Conservation (phyloP, 371 early-diverging fungal species). For the Mucor plumbeus region DNA sequence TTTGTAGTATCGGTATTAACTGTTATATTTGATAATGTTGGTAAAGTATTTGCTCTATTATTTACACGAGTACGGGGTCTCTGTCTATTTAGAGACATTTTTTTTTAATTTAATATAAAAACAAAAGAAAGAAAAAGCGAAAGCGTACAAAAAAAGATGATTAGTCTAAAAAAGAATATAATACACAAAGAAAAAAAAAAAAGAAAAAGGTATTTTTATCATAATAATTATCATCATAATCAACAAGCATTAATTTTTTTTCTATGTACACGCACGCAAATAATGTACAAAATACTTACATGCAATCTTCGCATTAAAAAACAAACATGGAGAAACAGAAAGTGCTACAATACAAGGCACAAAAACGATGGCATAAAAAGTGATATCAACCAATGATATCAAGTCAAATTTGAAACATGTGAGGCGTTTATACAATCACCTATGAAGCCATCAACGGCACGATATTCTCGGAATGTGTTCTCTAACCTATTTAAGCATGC, state of each 20-base stretch:
- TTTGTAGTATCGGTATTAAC: slow-evolving; percentile 6
- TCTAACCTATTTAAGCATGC: too few relatives aligned
- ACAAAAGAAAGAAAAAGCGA: slow-evolving; percentile 1
- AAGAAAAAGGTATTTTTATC: too few relatives aligned
- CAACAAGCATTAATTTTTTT: not conserved
- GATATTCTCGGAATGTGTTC: too few relatives aligned
- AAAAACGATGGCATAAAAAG: slow-evolving; percentile 3
- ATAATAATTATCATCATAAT: not conserved
- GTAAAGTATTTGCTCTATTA: slow-evolving; percentile 20
- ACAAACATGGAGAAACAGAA: not conserved
- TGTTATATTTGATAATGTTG: slow-evolving; percentile 19
- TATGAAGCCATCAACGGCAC: not conserved
- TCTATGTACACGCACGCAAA: not conserved
- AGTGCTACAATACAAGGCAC: slow-evolving; percentile 1
- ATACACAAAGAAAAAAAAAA: not conserved
- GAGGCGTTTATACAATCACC: not conserved
- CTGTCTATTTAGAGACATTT: slow-evolving; percentile 29
- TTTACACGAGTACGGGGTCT: slow-evolving; percentile 15
- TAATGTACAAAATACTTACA: slow-evolving; percentile 1
- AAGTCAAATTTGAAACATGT: not conserved
- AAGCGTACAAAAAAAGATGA: not conserved
- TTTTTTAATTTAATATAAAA: not conserved
- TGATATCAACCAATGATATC: slow-evolving; percentile 14
- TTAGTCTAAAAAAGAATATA: slow-evolving; percentile 8
- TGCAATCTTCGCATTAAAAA: not conserved